Evolutionary conservation across 805 yeast genomes (phyloP).

Genomic region (Wickerhamomyces subpelliculosus): DNA sequence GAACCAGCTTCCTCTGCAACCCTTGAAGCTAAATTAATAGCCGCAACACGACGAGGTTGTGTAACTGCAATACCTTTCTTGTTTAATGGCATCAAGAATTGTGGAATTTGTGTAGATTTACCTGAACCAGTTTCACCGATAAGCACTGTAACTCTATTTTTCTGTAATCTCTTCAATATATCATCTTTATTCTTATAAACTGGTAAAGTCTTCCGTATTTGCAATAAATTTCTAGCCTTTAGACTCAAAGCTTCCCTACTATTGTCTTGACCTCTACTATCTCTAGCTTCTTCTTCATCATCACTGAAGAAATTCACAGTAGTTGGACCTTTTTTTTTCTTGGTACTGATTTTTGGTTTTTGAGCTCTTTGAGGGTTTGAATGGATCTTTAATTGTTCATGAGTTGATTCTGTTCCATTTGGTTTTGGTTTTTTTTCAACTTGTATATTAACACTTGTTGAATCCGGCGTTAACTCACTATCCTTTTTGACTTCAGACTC

Average conservation of each 20-base stretch:
- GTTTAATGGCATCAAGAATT: conserved; percentile 55
- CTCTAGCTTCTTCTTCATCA: conserved; percentile 26
- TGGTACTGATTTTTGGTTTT: conserved; percentile 4
- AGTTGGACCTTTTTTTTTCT: conserved; percentile 12
- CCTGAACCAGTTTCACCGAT: conserved; percentile 99
- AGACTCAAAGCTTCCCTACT: conserved; percentile 25
- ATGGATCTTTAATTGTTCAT: not conserved
- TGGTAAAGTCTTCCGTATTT: conserved; percentile 57
- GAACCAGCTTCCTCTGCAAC: conserved; percentile 87
- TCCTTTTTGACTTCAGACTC: not conserved
- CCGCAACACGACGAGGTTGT: conserved; percentile 97
- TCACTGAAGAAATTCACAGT: conserved; percentile 31
- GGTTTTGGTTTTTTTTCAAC: not conserved
- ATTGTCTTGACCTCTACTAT: conserved; percentile 7
- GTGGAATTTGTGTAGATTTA: conserved; percentile 96
- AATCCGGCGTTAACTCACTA: too few relatives aligned
- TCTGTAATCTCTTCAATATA: conserved; percentile 45
- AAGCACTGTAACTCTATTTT: conserved; percentile 65
- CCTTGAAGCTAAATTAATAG: conserved; percentile 86
- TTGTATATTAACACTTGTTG: too few relatives aligned
- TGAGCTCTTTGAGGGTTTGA: not conserved
- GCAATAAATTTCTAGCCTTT: conserved; percentile 37
- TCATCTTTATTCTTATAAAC: conserved; percentile 66
- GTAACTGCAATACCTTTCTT: conserved; percentile 76
- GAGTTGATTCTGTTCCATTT: not conserved